Evolutionary conservation across 2,329 filamentous ascomycete genomes (phyloP).

Genomic region (Sporothrix euskadiensis): DNA sequence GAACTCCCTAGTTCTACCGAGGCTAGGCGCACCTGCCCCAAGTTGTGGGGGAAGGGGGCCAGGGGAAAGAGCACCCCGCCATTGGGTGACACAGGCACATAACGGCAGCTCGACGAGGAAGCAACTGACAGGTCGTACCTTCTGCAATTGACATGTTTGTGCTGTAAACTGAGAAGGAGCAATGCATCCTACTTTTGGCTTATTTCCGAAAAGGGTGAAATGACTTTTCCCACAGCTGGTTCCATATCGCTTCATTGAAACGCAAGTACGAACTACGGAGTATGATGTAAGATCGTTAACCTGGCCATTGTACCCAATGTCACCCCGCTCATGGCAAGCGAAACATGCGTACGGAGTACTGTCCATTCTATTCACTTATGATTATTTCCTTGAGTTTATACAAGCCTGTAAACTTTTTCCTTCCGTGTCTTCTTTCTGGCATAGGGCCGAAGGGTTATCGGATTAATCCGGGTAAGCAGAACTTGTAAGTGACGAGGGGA

Average conservation of each 20-base stretch:
- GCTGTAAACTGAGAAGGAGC: neutral
- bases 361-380: neutral
- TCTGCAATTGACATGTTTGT: neutral
- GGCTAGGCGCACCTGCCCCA: neutral
- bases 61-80: slow-evolving; percentile 5
- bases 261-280: no score
- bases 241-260: neutral
- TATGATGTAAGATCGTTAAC: neutral
- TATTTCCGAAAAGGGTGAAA: neutral
- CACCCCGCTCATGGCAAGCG: neutral
- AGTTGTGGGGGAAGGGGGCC: neutral
- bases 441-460: neutral
- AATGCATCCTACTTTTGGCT: no score
- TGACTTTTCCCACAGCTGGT: neutral
- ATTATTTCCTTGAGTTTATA: neutral
- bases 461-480: neutral
- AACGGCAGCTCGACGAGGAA: neutral
- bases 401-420: neutral
- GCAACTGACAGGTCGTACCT: neutral
- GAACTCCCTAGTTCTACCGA: slow-evolving; percentile 3
- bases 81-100: neutral
- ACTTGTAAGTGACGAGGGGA: neutral
- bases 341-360: neutral
- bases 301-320: neutral
- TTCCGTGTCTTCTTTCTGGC: neutral